Evolutionary conservation across 768 basidiomycete species (phyloP).

Genomic region (Agaricus blazei): DNA sequence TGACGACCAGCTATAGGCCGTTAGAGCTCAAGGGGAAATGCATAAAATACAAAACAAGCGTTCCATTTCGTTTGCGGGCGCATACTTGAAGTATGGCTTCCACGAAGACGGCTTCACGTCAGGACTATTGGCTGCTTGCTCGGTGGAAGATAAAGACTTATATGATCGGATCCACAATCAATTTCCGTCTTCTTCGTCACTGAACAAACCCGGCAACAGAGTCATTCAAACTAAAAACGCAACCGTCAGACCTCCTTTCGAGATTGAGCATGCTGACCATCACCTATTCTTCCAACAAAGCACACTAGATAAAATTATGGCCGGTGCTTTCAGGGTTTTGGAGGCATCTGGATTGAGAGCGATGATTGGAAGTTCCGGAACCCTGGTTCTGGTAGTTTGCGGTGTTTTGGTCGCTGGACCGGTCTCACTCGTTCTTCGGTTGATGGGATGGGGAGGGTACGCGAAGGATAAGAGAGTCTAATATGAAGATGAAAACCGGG

Average conservation of each 20-base stretch:
- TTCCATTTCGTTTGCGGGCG: conserved; percentile 61
- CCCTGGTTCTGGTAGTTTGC: conserved; percentile 12
- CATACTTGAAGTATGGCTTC: conserved; percentile 75
- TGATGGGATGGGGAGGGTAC: neutral
- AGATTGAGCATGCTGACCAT: conserved; percentile 34
- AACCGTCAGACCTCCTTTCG: conserved; percentile 35
- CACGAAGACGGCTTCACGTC: conserved; percentile 75
- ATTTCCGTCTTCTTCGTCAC: neutral
- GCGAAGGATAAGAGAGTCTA: no score
- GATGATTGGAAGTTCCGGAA: conserved; percentile 24
- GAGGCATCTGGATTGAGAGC: conserved; percentile 29
- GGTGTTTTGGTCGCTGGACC: neutral
- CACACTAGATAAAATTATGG: conserved; percentile 16
- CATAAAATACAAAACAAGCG: conserved; percentile 55
- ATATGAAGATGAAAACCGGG: no score
- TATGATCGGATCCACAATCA: conserved; percentile 3
- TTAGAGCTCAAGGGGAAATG: conserved; percentile 50
- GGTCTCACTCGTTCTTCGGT: neutral
- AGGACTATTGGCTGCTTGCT: conserved; percentile 34
- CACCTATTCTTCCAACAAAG: conserved; percentile 20
- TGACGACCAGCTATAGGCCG: conserved; percentile 31
- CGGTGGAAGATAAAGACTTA: conserved; percentile 17
- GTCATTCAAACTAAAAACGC: conserved; percentile 18
- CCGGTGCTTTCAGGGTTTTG: conserved; percentile 32
- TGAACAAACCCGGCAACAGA: neutral